These are phyloP conservation scores for Gentiana straminea DNA, from an alignment of 257 asterid species.

Conservation along the genomic window DNA sequence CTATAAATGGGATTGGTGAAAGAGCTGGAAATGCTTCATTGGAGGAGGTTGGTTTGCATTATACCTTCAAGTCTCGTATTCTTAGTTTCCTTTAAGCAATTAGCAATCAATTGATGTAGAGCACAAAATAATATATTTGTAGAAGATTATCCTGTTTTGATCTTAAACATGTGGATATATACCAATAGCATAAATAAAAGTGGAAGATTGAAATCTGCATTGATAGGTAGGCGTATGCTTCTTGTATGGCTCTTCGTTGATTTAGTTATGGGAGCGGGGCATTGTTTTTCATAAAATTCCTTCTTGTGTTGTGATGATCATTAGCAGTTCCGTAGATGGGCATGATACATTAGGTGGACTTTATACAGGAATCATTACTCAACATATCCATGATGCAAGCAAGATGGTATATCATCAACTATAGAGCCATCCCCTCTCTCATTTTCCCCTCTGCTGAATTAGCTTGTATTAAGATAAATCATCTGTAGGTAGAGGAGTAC, in stretches of 20 bases:
- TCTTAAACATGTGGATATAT: too few species aligned
- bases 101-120: too few species aligned
- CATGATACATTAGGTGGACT: slow-evolving; percentile 67
- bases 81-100: neutral
- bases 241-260: too few species aligned
- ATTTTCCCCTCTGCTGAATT: slow-evolving; percentile 6
- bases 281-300: too few species aligned
- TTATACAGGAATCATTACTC: slow-evolving; percentile 75
- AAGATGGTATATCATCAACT: slow-evolving; percentile 52
- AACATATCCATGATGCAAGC: slow-evolving; percentile 80
- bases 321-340: too few species aligned
- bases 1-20: slow-evolving; percentile 96
- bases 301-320: slow-evolving; percentile 44
- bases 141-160: too few species aligned
- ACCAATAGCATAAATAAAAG: too few species aligned
- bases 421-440: slow-evolving; percentile 2
- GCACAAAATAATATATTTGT: too few species aligned
- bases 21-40: slow-evolving; percentile 98
- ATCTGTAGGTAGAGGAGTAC: slow-evolving; percentile 82
- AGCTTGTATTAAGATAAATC: slow-evolving; percentile 6
- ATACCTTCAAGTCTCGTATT: neutral
- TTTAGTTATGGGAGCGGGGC: too few species aligned
- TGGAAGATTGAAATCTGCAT: too few species aligned
- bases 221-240: too few species aligned
- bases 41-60: slow-evolving; percentile 60